Evolutionary conservation across 1,284 basidiomycete species (phyloP), one percentile per base, ranked within the genome.

Genomic region (Butyriboletus appendiculatus): DNA sequence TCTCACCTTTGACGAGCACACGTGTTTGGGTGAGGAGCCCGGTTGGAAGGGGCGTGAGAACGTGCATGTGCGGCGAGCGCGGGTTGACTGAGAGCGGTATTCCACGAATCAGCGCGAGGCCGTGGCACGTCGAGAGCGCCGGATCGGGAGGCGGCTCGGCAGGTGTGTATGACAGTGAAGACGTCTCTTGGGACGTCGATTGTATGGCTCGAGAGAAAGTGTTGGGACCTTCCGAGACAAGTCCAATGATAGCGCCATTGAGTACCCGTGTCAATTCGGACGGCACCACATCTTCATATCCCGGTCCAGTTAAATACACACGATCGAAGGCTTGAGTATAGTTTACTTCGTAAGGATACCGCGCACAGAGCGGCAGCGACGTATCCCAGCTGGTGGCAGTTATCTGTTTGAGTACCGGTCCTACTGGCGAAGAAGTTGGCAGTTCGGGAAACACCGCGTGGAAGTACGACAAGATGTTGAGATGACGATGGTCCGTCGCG

Each of bases 401-500:
- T 11, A 70, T 40, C 52, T 77, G 68, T 70, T 9, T 59, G 47
- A 49, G 69, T 49, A 33, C 58, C 1, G 57, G 41, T 14, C 45
- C 48, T 9, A 42, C 45, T 9, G 63, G 55, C 2, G 60, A 39
- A 2, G 48, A 41, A 14, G 37, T 20, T 0, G 49, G 33, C 0
- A 32, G 18, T 30, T 63, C 56, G 3, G 81, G 75, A 61, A 86
- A 85, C 0, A 73, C 49, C n/a, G 83, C 78, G 67, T 96, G 84
- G 59, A 97, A 87, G 74, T 96, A 96, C 0, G 92, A 90, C n/a
- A 96, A 73, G 24, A 90, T 76, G 11, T 83, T 77, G 16, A 96
- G 74, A 2, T 81, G 77, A 5, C 94, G 85, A 55, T 90, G 79
- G 63, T 96, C 94, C 0, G 87, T 80, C 0, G 92, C 77, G 0